Evolutionary conservation across 768 basidiomycete genomes (phyloP), one percentile per base, ranked within the genome.

Genomic region (Coprinopsis strossmayeri): DNA sequence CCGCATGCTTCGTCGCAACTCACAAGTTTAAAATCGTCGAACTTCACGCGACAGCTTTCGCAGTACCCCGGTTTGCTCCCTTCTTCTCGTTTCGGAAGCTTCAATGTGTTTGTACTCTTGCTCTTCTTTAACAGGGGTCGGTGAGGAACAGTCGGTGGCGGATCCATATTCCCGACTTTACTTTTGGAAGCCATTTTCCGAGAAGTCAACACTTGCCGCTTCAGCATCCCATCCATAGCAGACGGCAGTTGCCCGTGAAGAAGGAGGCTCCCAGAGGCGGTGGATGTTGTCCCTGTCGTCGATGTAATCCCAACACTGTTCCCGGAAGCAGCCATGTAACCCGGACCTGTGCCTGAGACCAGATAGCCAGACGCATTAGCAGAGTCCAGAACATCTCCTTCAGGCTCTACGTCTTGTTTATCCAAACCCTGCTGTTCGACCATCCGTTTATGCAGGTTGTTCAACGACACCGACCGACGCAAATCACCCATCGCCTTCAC

Each of bases 271-370:
- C 67, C 63, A 5, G 79, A 76, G 10, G 76, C 68, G 10, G 76
- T 79, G 4, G 88, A 88, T 1, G 88, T 89, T 3, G 92, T 94
- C 1, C 89, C 91, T 32, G 88, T 86, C 20, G 85, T 87, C 2
- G 93, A 96, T 1, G 95, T 93, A 59, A 98, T 83, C 32, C 80
- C 77, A 39, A 97, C 92, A 53, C 89, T 93, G 67, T 99, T 98
- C 4, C 94, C 94, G 5, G 94, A 97, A 1, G 95, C 95, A 30
- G 92, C 91, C 48, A 89, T 75, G 61, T 92, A 91, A 11, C 73
- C 74, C 26, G 72, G 68, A 7, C 62, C 61, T 27, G 59, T 55
- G 9, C 73, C 73, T 4, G 85, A 84, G 3, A 76, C 74, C 3
- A 81, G 69, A 59, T 82, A 87, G 3, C 87, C 84, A 2, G 87